A percentile compares a stretch with the other conserved stretches of the same genome.
These are phyloP conservation scores for Tillandsia fasciculata DNA, from an alignment of 176 grass and related monocot genomes.

Conservation along the genomic window DNA sequence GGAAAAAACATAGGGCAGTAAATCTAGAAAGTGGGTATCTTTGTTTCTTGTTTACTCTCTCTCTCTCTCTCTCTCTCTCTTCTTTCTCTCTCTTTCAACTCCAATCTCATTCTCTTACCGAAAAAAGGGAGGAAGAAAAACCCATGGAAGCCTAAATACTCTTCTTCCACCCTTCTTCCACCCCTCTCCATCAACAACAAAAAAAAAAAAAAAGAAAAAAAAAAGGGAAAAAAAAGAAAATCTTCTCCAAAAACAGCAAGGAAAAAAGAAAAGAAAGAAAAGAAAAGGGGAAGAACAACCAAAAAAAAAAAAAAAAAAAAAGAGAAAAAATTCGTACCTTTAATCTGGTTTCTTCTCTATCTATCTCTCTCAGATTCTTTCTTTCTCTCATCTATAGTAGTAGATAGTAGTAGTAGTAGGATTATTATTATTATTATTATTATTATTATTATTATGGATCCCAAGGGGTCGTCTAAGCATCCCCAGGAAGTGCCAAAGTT, in stretches of 20 bases:
- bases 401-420: too few species aligned
- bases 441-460: conserved; percentile 1
- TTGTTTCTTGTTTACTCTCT: neutral
- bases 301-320: too few species aligned
- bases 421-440: too few species aligned
- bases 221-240: too few species aligned
- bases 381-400: too few species aligned
- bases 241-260: too few species aligned
- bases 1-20: neutral
- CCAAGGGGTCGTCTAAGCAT: conserved; percentile 12
- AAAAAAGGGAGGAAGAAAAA: neutral
- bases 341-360: neutral
- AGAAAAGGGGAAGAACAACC: too few species aligned
- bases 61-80: neutral
- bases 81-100: neutral
- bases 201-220: neutral
- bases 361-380: neutral
- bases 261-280: neutral
- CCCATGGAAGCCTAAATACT: neutral
- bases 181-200: neutral
- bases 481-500: conserved; percentile 18
- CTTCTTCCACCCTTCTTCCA: neutral
- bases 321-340: neutral
- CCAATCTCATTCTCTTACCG: neutral
- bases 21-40: conserved; percentile 11